Percentiles rank a stretch among this genome's conserved stretches.
phyloP scores from a whole-genome alignment of 78 protist genomes.

The Ministeria vibrans region DNA sequence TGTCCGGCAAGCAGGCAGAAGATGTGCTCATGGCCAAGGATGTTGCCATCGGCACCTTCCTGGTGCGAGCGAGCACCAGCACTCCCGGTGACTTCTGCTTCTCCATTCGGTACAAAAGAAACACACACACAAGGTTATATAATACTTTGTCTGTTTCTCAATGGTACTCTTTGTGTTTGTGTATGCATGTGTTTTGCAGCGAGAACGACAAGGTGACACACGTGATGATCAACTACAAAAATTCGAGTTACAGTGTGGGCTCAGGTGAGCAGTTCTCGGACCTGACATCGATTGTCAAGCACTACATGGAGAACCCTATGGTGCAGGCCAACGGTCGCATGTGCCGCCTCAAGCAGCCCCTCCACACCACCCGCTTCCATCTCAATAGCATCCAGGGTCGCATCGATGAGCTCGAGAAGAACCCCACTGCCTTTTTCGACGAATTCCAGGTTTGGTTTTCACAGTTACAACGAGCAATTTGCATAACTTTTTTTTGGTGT shows the following conservation, averaged over 20 bases:
- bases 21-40: not conserved
- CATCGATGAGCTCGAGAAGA: not conserved
- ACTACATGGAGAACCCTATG: not conserved
- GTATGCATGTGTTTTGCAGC: not conserved
- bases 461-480: not conserved
- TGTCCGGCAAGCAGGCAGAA: not conserved
- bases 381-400: not conserved
- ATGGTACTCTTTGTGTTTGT: not conserved
- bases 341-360: not conserved
- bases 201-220: not conserved
- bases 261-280: not conserved
- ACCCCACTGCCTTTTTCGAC: not conserved
- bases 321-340: not conserved
- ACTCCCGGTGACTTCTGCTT: not conserved
- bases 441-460: not conserved
- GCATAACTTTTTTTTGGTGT: not conserved
- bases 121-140: not conserved
- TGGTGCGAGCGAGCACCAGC: constrained; percentile 4
- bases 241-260: not conserved
- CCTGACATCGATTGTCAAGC: not conserved
- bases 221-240: not conserved
- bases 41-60: not conserved
- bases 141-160: no score
- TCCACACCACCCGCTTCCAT: not conserved
- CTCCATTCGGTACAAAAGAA: not conserved